phyloP scores from a whole-genome alignment of 139 green algal genomes.

The Closterium sp. region DNA sequence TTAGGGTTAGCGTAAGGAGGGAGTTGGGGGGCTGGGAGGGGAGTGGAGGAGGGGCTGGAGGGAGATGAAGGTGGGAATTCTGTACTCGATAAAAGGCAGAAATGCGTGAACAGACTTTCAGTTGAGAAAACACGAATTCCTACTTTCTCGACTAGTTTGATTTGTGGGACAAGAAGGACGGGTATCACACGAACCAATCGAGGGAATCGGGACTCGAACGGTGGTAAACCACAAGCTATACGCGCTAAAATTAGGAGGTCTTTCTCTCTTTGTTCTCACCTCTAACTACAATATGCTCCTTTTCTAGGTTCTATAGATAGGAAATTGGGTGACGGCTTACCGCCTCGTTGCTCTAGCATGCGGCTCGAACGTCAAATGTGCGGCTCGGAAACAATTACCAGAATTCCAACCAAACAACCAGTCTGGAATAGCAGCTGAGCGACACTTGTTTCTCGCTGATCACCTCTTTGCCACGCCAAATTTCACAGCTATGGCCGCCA shows the following conservation, averaged over 20 bases:
- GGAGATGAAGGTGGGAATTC: background rate
- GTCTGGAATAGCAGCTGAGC: background rate
- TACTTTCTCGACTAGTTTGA: too few relatives aligned
- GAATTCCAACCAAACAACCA: background rate
- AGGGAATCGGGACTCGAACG: too few relatives aligned
- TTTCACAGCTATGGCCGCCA: background rate
- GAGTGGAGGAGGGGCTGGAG: background rate
- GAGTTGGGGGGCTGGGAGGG: background rate
- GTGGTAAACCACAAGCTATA: too few relatives aligned
- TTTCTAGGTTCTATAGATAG: too few relatives aligned
- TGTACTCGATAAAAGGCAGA: background rate
- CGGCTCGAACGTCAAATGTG: background rate
- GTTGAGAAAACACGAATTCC: too few relatives aligned
- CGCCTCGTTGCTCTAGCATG: background rate
- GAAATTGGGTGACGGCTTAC: background rate
- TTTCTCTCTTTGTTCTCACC: too few relatives aligned
- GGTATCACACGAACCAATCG: too few relatives aligned
- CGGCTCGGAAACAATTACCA: background rate
- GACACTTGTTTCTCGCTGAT: background rate
- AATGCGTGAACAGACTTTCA: too few relatives aligned
- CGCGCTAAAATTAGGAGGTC: too few relatives aligned
- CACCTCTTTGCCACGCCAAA: background rate
- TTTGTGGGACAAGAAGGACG: too few relatives aligned
- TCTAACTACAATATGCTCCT: too few relatives aligned
- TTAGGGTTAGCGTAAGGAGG: background rate